phyloP scores from a whole-genome alignment of 495 filamentous ascomycete genomes.

The Penicillium antarcticum region DNA sequence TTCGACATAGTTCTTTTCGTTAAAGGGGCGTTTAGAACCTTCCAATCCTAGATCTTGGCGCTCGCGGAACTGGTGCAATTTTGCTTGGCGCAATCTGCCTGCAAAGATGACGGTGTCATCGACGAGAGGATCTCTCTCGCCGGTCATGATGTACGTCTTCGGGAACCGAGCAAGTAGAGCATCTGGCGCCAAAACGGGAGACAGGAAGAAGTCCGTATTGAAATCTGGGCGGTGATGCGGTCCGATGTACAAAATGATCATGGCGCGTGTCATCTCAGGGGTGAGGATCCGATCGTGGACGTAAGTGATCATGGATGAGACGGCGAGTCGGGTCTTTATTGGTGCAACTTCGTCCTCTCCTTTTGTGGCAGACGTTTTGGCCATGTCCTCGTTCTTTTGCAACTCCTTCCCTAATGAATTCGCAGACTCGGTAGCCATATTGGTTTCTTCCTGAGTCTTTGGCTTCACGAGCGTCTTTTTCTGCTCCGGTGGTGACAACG shows the following conservation, averaged over 20 bases:
- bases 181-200: slow-evolving; percentile 85
- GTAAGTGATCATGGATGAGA: slow-evolving; percentile 95
- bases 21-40: slow-evolving; percentile 52
- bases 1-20: slow-evolving; percentile 75
- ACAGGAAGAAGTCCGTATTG: slow-evolving; percentile 82
- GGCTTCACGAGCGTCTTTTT: slow-evolving; percentile 20
- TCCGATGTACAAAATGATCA: slow-evolving; percentile 98
- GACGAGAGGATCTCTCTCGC: slow-evolving; percentile 91
- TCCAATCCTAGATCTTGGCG: slow-evolving; percentile 61
- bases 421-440: slow-evolving; percentile 22
- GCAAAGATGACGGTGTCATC: slow-evolving; percentile 97
- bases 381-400: slow-evolving; percentile 19
- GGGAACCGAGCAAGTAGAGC: slow-evolving; percentile 77
- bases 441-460: slow-evolving; percentile 31
- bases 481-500: slow-evolving; percentile 13
- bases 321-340: slow-evolving; percentile 84
- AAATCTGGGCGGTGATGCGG: slow-evolving; percentile 92
- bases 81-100: slow-evolving; percentile 78
- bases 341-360: slow-evolving; percentile 57
- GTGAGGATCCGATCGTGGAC: slow-evolving; percentile 93
- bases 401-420: slow-evolving; percentile 27
- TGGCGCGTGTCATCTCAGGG: slow-evolving; percentile 97
- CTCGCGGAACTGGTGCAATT: slow-evolving; percentile 62
- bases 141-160: slow-evolving; percentile 88
- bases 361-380: slow-evolving; percentile 31